Conservation (phyloP, 331 rosid genomes). For the Stylosanthes scabra region DNA sequence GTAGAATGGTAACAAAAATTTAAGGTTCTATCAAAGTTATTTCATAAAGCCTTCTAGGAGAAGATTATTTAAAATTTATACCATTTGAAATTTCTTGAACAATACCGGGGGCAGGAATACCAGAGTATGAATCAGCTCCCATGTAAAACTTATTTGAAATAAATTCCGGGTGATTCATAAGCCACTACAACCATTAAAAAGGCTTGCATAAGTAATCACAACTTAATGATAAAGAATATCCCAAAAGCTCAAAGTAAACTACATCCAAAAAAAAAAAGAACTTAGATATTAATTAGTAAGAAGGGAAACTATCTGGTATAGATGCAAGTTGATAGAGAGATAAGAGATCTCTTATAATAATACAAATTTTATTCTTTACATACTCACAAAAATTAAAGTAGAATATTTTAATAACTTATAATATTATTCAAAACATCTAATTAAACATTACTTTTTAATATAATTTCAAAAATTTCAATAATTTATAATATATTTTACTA, state of each 20-base stretch:
- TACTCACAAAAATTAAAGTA: too few species aligned
- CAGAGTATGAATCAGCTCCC: slow-evolving; percentile 62
- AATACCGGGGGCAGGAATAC: slow-evolving; percentile 48
- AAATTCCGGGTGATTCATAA: slow-evolving; percentile 56
- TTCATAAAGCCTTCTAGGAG: neutral
- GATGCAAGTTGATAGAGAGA: too few species aligned
- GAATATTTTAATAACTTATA: too few species aligned
- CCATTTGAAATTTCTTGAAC: slow-evolving; percentile 53
- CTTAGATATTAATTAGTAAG: too few species aligned
- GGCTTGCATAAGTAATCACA: neutral
- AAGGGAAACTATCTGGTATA: too few species aligned
- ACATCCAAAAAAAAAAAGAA: too few species aligned
- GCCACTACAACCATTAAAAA: slow-evolving; percentile 51
- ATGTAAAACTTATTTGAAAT: slow-evolving; percentile 51
- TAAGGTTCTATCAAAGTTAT: neutral
- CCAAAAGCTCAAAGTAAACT: neutral
- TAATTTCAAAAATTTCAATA: too few species aligned
- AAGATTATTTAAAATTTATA: neutral
- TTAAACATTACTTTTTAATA: too few species aligned
- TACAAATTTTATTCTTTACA: too few species aligned
- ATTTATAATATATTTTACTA: too few species aligned
- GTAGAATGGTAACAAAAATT: neutral
- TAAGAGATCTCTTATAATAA: too few species aligned
- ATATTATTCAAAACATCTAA: too few species aligned
- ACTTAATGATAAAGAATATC: neutral